These are phyloP conservation scores for Cercophora samala DNA, from an alignment of 495 filamentous ascomycete genomes.

Conservation along the genomic window DNA sequence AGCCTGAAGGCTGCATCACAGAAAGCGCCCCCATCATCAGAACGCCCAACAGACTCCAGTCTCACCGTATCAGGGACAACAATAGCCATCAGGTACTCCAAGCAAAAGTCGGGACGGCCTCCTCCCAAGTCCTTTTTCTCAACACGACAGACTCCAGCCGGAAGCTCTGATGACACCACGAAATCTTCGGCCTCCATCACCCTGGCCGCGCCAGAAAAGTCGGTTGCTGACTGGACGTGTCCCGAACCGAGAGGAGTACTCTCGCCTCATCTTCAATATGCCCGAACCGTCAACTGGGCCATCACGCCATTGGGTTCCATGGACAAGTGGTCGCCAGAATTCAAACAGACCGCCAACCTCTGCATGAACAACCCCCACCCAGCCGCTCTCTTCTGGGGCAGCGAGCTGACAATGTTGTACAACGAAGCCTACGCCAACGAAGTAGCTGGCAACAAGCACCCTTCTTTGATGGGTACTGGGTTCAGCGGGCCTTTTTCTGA, in stretches of 20 bases:
- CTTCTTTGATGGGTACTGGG: constrained; percentile 30
- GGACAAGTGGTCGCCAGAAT: constrained; percentile 56
- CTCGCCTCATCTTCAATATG: constrained; percentile 55
- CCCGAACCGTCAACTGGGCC: constrained; percentile 59
- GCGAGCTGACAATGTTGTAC: constrained; percentile 38
- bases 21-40: constrained; percentile 8
- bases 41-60: constrained; percentile 14
- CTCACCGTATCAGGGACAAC: constrained; percentile 19
- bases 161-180: constrained; percentile 24
- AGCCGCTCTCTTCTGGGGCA: constrained; percentile 46
- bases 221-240: constrained; percentile 32
- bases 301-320: constrained; percentile 59
- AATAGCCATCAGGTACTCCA: not conserved
- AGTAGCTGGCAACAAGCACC: constrained; percentile 41
- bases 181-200: constrained; percentile 21
- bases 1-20: not conserved
- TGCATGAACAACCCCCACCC: constrained; percentile 67
- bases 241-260: constrained; percentile 27
- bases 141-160: not conserved
- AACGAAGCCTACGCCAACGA: constrained; percentile 34
- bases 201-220: constrained; percentile 21
- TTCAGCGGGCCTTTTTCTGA: constrained; percentile 28
- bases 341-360: constrained; percentile 59
- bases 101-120: not conserved
- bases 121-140: not conserved